Conservation (phyloP, 2,329 filamentous ascomycete genomes). For the Onygenales sp. region DNA sequence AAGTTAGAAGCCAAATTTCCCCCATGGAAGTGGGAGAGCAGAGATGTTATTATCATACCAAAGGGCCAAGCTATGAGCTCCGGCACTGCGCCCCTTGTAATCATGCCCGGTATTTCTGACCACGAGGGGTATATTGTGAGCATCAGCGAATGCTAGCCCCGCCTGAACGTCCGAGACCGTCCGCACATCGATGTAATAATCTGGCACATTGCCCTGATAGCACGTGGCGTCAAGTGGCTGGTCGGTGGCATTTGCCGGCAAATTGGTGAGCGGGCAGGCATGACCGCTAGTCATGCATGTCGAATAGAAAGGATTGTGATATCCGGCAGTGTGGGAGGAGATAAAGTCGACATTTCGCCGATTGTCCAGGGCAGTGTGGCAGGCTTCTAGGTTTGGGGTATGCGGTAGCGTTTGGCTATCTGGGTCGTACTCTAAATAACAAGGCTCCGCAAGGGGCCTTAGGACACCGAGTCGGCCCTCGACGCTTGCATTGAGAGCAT, state of each 20-base stretch:
- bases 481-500: constrained; percentile 3
- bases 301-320: constrained; percentile 1
- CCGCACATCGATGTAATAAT: constrained; percentile 16
- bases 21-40: not conserved
- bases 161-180: constrained; percentile 11
- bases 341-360: constrained; percentile 6
- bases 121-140: constrained; percentile 28
- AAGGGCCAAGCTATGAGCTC: constrained; percentile 26
- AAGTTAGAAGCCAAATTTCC: not conserved
- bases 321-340: constrained; percentile 1
- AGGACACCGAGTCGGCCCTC: constrained; percentile 1
- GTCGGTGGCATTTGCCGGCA: not conserved
- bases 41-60: constrained; percentile 1
- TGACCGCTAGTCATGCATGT: constrained; percentile 3
- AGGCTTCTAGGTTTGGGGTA: constrained; percentile 2
- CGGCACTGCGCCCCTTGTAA: constrained; percentile 30
- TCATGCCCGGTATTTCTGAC: constrained; percentile 51
- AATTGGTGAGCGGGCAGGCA: constrained; percentile 2
- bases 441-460: constrained; percentile 3
- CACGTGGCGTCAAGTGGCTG: constrained; percentile 9
- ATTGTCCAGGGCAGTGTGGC: constrained; percentile 2
- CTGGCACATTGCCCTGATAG: constrained; percentile 18
- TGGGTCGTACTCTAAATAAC: constrained; percentile 1
- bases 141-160: constrained; percentile 12
- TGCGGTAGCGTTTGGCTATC: not conserved